These are phyloP conservation scores for Azolla pinnata DNA, from an alignment of 75 land plant species.

Conservation along the genomic window DNA sequence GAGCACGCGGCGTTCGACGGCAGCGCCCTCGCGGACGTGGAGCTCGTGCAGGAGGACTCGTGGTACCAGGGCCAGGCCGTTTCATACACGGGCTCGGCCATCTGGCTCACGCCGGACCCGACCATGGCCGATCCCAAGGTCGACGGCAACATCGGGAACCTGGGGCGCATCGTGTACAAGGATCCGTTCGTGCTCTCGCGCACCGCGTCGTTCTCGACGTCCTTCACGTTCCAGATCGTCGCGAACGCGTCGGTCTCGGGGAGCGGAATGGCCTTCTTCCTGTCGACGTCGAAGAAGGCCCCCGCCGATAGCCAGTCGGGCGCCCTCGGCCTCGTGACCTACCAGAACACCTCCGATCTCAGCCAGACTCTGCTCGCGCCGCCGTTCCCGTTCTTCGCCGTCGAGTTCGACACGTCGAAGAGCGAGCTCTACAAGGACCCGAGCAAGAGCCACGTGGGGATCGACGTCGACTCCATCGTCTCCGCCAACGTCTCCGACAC, in stretches of 20 bases:
- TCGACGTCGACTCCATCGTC: neutral
- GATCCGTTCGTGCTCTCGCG: neutral
- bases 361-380: too few relatives aligned
- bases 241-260: neutral
- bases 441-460: constrained; percentile 3
- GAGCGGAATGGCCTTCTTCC: constrained; percentile 6
- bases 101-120: constrained; percentile 8
- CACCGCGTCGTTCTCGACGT: neutral
- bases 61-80: constrained; percentile 1
- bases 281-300: neutral
- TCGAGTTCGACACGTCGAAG: neutral
- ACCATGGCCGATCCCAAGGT: neutral
- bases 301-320: neutral
- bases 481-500: neutral
- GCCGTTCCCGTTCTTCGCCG: neutral
- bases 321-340: neutral
- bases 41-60: neutral
- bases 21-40: too few relatives aligned
- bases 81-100: neutral
- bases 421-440: neutral
- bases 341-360: too few relatives aligned
- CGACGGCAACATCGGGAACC: neutral
- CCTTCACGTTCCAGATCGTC: constrained; percentile 3
- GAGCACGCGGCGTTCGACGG: too few relatives aligned
- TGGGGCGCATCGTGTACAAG: constrained; percentile 2